Evolutionary conservation across 2,329 filamentous ascomycete genomes (phyloP), one percentile per base, ranked within the genome.

Genomic region (Colletotrichum coccodes): DNA sequence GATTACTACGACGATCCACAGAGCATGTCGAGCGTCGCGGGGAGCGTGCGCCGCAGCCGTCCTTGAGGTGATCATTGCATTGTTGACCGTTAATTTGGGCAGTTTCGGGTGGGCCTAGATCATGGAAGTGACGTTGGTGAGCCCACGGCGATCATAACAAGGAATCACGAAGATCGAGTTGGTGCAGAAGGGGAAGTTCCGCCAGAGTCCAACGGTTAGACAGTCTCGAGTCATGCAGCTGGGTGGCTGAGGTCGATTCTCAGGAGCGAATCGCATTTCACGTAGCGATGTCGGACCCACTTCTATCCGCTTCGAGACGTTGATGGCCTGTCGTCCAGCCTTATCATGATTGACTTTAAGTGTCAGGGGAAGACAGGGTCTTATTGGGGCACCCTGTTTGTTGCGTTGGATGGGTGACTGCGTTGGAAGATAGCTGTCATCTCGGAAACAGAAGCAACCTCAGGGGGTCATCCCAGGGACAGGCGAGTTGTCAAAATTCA

Each of bases 241-340:
- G 28, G 36, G 64, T 67, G 59, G 59, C 64, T 67, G 52, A 64
- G 59, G 50, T 18, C 14, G 18, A 52, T 64, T 64, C 34, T 44
- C 44, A 67, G 50, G 60, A 67, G 60, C 64, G 36, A 67, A 64
- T 67, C 64, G 64, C 60, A 67, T 67, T 46, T 64, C 42, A 38
- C 26, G 23, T 12, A 50, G 4, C 2, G 6, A 6, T 8, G 4
- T 4, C 12, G 26, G 18, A 14, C 5, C 59, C 60, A 57, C 64
- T 52, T 57, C 64, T 64, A 67, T 46, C 44, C 52, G 46, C 34
- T 18, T 38, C 34, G 36, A 38, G 40, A 34, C 21, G 61, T 52
- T 54, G 46, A 50, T 23, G 57, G 57, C 47, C 46, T 47, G 56
- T 53, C 56, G 16, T 60, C 62, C 46, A 60, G 47, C 63, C 47